Base-by-base conservation (phyloP, 192 early-diverging fungal species). In the Backusella westeae region DNA sequence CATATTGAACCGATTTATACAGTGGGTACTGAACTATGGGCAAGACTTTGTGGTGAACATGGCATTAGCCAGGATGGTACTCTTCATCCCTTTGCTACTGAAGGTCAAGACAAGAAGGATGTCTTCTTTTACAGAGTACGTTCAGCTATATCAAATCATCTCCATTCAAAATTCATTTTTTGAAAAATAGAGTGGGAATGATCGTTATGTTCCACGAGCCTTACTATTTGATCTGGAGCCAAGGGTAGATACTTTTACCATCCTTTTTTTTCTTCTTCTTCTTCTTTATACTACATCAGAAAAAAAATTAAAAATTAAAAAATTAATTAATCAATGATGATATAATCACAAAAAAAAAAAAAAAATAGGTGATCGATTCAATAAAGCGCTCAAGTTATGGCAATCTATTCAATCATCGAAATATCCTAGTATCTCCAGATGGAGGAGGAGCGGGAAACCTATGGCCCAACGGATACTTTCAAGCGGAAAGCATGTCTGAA, bases 361-460 rank as follows among this genome's bases (percentile, higher is more conserved):
- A 36, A 59, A 56, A 14, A 2, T 76, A 94, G 91, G 93, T 98
- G 34, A 94, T 99, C 78, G 93, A 95, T 80, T 96, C 91, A 73
- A 97, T 99, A 71, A 87, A 94, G 26, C 79, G 89, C 19, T 95
- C 94, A 8, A 85, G 89, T 8, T 98, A 94, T 81, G 93, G 93
- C 65, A 96, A 97, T 78, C 86, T 99, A 6, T 98, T 95, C 85
- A 99, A 99, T 81, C 97, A 95, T 10, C 96, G 98, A 86, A 99
- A 99, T 82, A 95, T 99, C 26, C 94, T 93, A 75, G 76, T 93
- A 41, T 95, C 96, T 26, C 89, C 91, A 65, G 96, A 98, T 71
- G 97, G 97, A 32, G 96, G 97, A 35, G 97, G 97, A 49, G 97
- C 97, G 4, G 97, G 97, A 4, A 99, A 99, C 82, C 97, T 95